Base-by-base conservation (phyloP, 305 asterid genomes). In the Rubia peregrina region DNA sequence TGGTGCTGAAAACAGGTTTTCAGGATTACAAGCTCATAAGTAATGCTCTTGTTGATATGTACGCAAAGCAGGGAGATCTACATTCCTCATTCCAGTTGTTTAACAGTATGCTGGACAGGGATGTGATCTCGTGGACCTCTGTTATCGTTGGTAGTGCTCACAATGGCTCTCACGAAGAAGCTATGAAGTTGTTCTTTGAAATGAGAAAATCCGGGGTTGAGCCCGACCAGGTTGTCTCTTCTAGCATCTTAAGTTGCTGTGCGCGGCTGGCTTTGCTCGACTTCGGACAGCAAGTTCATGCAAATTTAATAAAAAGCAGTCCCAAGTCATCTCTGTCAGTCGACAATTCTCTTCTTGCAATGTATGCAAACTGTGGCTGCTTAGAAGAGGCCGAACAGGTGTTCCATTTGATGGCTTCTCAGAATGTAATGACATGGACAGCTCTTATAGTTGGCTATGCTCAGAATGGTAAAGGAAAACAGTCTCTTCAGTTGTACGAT, bases 121-220 rank as follows among this genome's bases (percentile, higher is more conserved):
- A 93, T 80, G 90, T 90, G 22, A 81, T 93, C 78, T 89, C 95
- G 16, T 93, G 97, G 98, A 93, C 96, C 33, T 89, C 98, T 70
- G 84, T 86, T 30, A 77, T 89, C 74, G 83, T 90, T 2, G 97
- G 97, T 3, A 91, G 77, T 69, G 89, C 96, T 70, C 90, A 85
- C 73, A 84, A 80, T 68, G 79, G 82, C 41, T 77, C 63, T 70
- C 87, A 88, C 26, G 91, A 90, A 76, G 85, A 81, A 78, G 85
- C 94, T 67, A 81, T 90, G 72, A 77, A 74, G 74, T 69, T 89
- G 63, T 88, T 89, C 67, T 76, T 80, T 61, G 75, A 77, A 60
- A 89, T 93, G 97, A 83, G 91, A 76, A 67, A 30, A 41, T 24
- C 73, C 14, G 89, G 87, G 49, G 76, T 73, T 51, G 69, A 75